A percentile compares a stretch with the other conserved stretches of the same genome.
Evolutionary conservation across 495 filamentous ascomycete species (phyloP).

Genomic region (Venustampulla echinocandica): DNA sequence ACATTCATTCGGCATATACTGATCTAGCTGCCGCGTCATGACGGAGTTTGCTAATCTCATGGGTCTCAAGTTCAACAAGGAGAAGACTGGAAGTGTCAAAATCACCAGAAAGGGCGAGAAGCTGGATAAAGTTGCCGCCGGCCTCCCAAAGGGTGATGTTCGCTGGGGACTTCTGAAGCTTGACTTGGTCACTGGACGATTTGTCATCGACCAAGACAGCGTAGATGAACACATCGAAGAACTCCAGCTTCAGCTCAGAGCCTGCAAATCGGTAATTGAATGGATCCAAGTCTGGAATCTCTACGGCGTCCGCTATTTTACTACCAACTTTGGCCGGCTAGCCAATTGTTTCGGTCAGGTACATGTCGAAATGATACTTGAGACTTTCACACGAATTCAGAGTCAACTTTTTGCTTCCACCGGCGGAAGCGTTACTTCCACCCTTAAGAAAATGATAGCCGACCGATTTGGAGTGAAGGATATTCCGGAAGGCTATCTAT

Average conservation of each 20-base stretch:
- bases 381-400: constrained; percentile 52
- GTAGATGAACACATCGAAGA: constrained; percentile 56
- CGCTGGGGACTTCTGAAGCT: constrained; percentile 59
- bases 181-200: constrained; percentile 43
- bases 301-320: constrained; percentile 56
- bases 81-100: constrained; percentile 52
- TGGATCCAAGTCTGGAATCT: constrained; percentile 61
- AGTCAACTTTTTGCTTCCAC: constrained; percentile 40
- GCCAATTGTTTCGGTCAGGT: constrained; percentile 55
- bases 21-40: no score
- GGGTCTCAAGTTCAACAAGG: constrained; percentile 47
- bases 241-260: constrained; percentile 49
- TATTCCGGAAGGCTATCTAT: constrained; percentile 62
- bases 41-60: constrained; percentile 43
- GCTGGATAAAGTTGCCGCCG: constrained; percentile 22
- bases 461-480: constrained; percentile 44
- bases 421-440: constrained; percentile 50
- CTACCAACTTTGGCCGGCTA: constrained; percentile 55
- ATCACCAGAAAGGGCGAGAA: constrained; percentile 21
- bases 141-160: constrained; percentile 50
- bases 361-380: constrained; percentile 56
- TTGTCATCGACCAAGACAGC: constrained; percentile 53
- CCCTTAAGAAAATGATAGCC: constrained; percentile 45
- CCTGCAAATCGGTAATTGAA: constrained; percentile 47
- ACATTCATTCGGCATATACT: no score